Evolutionary conservation across 2,329 filamentous ascomycete species (phyloP), one percentile per base, ranked within the genome.

Genomic region (Trichophaea hybrida): DNA sequence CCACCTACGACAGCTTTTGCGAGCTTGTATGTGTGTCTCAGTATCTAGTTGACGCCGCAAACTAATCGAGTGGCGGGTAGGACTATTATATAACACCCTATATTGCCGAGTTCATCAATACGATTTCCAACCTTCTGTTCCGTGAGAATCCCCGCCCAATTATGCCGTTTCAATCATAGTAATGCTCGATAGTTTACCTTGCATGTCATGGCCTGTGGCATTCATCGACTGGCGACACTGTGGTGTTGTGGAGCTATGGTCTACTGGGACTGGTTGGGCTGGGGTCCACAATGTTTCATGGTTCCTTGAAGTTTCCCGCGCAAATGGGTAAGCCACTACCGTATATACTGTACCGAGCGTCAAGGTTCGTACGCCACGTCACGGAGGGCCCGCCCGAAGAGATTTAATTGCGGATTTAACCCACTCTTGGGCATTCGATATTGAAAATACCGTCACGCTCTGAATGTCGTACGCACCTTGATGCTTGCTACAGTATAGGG

Each of bases 81-180:
- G 79, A 82, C 67, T 81, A 78, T 64, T 75, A 73, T 57, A 69
- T 80, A 56, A 77, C 76, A 1, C 66, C 69, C 2, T 79, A 79
- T 65, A 71, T 79, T 52, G 78, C 75, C 35, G 77, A 80, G 63
- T 76, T 79, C 61, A 70, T 79, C 60, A 80, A 79, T 64, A 75
- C 77, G 0, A 61, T 79, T 51, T 78, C 76, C 2, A 80, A 78
- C 63, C 55, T 77, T 1, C 72, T 72, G 40, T 46, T n/a, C 10
- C 5, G 40, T 46, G 10, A 46, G 40, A n/a, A 6, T 12, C 24
- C 3, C 15, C 10, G 38, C 15, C 3, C 15, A 12, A 12, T 12
- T 12, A 15, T 43, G 38, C 38, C 15, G 38, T 12, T 43, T 43
- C 3, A 24, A 24, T 24, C 15, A 15, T 12, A 2, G 38, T 12